Evolutionary conservation across 345 rosid species (phyloP).

Genomic region (Salix suchowensis): DNA sequence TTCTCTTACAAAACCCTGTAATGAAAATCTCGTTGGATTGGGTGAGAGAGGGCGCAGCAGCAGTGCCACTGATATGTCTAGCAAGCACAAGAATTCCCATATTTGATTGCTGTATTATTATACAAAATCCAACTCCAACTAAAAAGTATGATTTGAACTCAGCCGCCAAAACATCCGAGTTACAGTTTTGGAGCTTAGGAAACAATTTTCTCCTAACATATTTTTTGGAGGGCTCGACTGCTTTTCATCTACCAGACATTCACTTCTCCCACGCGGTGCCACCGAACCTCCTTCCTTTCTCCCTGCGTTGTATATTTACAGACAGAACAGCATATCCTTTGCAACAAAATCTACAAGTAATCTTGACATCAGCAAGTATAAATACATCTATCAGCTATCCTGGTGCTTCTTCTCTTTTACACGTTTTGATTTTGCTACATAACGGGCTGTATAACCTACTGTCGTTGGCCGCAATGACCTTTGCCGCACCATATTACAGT

Average conservation of each 20-base stretch:
- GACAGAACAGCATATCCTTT: not conserved
- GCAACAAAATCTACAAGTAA: not conserved
- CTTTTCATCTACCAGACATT: not conserved
- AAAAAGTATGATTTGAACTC: not conserved
- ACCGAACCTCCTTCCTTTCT: not conserved
- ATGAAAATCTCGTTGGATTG: not conserved
- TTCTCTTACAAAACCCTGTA: not conserved
- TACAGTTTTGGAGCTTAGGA: slow-evolving; percentile 9
- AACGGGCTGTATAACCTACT: slow-evolving; percentile 79
- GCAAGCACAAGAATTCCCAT: not conserved
- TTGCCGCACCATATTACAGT: slow-evolving; percentile 71
- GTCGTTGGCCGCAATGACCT: slow-evolving; percentile 69
- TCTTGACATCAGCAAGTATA: slow-evolving; percentile 1
- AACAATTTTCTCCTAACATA: not conserved
- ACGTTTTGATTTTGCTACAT: slow-evolving; percentile 33
- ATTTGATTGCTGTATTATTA: not conserved
- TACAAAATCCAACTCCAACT: not conserved
- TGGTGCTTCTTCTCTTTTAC: slow-evolving; percentile 10
- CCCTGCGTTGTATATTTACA: slow-evolving; percentile 15
- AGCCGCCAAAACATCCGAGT: slow-evolving; percentile 12
- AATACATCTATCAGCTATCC: not conserved
- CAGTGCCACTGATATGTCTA: not conserved
- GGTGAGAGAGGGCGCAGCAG: too few relatives aligned
- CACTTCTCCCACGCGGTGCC: slow-evolving; percentile 5
- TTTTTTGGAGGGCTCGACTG: not conserved